Base-by-base conservation (phyloP, 2,329 filamentous ascomycete genomes). In the Fusarium lateritium region DNA sequence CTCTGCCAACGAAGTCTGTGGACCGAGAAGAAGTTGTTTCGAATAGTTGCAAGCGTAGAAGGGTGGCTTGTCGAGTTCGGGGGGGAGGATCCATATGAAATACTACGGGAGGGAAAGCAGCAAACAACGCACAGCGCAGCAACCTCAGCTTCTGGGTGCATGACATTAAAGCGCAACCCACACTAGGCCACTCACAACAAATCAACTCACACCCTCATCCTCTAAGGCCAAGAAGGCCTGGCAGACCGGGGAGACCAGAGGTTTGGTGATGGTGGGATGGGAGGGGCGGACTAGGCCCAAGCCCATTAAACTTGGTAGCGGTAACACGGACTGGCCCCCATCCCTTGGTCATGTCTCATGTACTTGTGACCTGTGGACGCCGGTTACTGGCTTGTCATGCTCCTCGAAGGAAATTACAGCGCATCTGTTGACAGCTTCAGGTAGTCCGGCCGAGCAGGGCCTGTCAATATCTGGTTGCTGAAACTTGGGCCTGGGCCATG, bases 1-100 rank as follows among this genome's bases (percentile, higher is more conserved):
- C 85, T 86, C 83, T 86, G 85, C 85, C 85, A 86, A 86, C 85
- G 85, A 86, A 86, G 85, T 78, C 78, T 74, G 64, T 69, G 77
- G 72, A 64, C 65, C 67, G 63, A 65, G 67, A 66, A 64, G 65
- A 68, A 67, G 64, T 63, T 66, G 65, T 73, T 69, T 59, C 61
- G 60, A 68, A 69, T 56, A 51, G 61, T 56, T 66, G 55, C 62
- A 70, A 63, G 56, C 53, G 62, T 68, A 70, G 44, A 66, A 71
- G 62, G 67, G 70, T 66, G 54, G 55, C 46, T 19, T 38, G 58
- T 59, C 53, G 54, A 26, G 58, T 33, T 39, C 24, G 58, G 68
- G 67, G 68, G 66, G 57, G 45, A 21, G 51, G 61, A 60, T 62
- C 59, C 62, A 71, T 54, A 60, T 75, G 62, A 75, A 75, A 70